Percentiles rank a stretch among this genome's conserved stretches.
Evolutionary conservation across 192 early-diverging fungal genomes (phyloP).

Genomic region (Coemansia sp.): DNA sequence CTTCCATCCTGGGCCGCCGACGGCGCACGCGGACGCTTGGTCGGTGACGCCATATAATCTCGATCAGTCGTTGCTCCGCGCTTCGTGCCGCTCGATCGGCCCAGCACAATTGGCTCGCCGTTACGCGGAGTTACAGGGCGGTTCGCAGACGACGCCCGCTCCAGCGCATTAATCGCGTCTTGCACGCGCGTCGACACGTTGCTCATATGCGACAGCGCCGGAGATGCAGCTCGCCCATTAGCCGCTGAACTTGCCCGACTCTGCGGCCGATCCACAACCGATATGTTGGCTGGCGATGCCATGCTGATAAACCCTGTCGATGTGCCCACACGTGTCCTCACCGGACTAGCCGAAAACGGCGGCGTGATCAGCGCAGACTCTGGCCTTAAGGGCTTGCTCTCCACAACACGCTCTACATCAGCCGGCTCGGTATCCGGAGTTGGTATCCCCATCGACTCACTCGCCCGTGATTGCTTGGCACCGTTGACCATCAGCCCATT

Average conservation of each 20-base stretch:
- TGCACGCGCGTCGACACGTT: constrained; percentile 34
- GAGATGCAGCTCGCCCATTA: constrained; percentile 27
- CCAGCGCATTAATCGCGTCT: constrained; percentile 33
- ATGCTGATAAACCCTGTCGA: constrained; percentile 40
- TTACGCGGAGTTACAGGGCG: background rate
- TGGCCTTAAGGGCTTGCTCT: too few species aligned
- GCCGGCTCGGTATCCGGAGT: constrained; percentile 1
- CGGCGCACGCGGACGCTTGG: constrained; percentile 34
- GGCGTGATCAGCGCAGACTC: background rate
- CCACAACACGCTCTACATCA: too few species aligned
- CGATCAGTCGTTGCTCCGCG: constrained; percentile 9
- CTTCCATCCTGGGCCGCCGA: constrained; percentile 1
- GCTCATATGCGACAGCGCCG: constrained; percentile 37
- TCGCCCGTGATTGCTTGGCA: background rate
- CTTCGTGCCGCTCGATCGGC: constrained; percentile 23
- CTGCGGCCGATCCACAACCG: constrained; percentile 5
- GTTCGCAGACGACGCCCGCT: constrained; percentile 14
- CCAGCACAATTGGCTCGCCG: background rate
- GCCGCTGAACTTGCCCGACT: constrained; percentile 12
- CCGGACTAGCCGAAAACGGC: background rate
- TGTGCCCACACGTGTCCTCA: constrained; percentile 25
- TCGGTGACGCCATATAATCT: constrained; percentile 26
- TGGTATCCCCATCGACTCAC: background rate
- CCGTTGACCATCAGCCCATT: constrained; percentile 21
- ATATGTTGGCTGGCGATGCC: constrained; percentile 10